A percentile compares a stretch with the other conserved stretches of the same genome.
Evolutionary conservation across 768 basidiomycete species (phyloP).

Genomic region (Serendipita sp.): DNA sequence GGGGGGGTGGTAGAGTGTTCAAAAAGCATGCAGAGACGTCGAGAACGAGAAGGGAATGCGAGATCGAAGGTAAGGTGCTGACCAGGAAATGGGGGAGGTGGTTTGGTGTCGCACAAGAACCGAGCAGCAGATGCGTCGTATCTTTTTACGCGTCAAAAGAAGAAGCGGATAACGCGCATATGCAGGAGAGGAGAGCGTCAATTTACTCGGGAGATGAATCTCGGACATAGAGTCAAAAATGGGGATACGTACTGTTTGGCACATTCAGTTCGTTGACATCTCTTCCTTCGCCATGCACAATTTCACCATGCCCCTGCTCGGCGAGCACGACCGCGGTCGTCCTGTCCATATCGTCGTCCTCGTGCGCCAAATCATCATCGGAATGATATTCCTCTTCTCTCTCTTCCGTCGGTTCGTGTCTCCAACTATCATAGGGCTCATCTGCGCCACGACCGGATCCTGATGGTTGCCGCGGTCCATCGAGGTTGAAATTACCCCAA

Average conservation of each 20-base stretch:
- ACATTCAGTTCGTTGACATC: conserved; percentile 49
- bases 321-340: conserved; percentile 66
- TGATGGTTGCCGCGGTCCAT: neutral
- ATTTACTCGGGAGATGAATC: too few species aligned
- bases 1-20: conserved; percentile 63
- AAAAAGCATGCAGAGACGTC: conserved; percentile 88
- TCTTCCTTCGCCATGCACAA: conserved; percentile 53
- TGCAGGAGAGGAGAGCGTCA: neutral
- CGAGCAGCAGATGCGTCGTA: conserved; percentile 85
- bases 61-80: conserved; percentile 52
- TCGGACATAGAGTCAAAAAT: neutral
- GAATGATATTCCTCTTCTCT: conserved; percentile 16
- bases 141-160: conserved; percentile 31
- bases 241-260: conserved; percentile 44
- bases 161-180: conserved; percentile 7
- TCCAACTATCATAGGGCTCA: neutral
- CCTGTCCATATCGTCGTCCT: conserved; percentile 31
- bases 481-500: conserved; percentile 3
- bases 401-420: conserved; percentile 21
- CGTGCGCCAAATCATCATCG: conserved; percentile 33
- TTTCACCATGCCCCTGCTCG: conserved; percentile 72
- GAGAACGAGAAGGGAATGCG: conserved; percentile 67
- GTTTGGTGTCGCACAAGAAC: conserved; percentile 63
- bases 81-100: conserved; percentile 64
- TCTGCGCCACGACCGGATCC: neutral